A percentile compares a stretch with the other conserved stretches of the same genome.
These are phyloP conservation scores for Clonostachys rosea DNA, from an alignment of 2,329 filamentous ascomycete genomes.

Conservation along the genomic window DNA sequence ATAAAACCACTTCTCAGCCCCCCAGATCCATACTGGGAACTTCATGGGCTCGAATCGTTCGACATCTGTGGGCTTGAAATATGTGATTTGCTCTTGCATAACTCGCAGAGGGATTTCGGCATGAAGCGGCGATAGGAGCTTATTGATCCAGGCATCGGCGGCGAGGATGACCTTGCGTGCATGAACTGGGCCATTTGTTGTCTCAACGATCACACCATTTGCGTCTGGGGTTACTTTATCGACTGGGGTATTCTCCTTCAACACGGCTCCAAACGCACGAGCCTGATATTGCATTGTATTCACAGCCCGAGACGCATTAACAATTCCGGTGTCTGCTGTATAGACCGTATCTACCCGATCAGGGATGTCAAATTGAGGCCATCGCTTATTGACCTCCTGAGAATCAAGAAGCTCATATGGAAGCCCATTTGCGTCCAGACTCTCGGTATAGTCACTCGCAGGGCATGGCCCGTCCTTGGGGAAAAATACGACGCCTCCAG, in stretches of 20 bases:
- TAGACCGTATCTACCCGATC: slow-evolving; percentile 9
- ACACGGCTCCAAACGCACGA: slow-evolving; percentile 2
- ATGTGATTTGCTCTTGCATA: slow-evolving; percentile 11
- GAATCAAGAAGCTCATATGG: slow-evolving; percentile 11
- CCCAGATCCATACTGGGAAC: slow-evolving; percentile 7
- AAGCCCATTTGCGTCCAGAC: background rate
- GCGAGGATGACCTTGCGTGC: slow-evolving; percentile 6
- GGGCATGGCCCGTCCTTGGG: slow-evolving; percentile 3
- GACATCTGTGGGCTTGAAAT: slow-evolving; percentile 5
- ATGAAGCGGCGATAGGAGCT: slow-evolving; percentile 4
- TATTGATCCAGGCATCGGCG: slow-evolving; percentile 7
- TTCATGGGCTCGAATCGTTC: slow-evolving; percentile 1
- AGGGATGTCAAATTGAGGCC: slow-evolving; percentile 11
- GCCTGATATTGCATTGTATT: slow-evolving; percentile 6
- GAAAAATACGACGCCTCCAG: slow-evolving; percentile 13
- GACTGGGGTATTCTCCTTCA: slow-evolving; percentile 4
- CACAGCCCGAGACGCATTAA: slow-evolving; percentile 7
- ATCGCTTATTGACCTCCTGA: slow-evolving; percentile 7
- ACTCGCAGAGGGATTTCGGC: slow-evolving; percentile 17
- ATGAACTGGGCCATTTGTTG: background rate
- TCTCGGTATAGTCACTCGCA: no score
- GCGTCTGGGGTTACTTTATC: background rate
- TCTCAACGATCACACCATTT: slow-evolving; percentile 2
- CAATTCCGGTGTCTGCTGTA: slow-evolving; percentile 13
- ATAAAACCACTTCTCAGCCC: slow-evolving; percentile 2